Percentiles rank a stretch among this genome's conserved stretches.
phyloP scores from a whole-genome alignment of 495 filamentous ascomycete species.

The Aspergillus ellipticus region DNA sequence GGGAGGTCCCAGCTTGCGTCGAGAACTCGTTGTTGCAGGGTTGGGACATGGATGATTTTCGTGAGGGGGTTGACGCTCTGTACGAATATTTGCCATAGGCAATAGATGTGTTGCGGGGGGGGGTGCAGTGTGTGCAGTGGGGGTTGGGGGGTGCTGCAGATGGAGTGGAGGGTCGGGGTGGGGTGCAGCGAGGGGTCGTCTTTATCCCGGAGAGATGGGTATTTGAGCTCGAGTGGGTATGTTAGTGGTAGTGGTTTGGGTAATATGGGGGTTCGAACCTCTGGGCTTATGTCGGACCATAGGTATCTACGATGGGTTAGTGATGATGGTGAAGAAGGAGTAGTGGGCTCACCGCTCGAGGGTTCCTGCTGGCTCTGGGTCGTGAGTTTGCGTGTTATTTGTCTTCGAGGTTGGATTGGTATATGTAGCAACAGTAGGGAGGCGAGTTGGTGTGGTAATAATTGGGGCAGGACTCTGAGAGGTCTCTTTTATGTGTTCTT shows the following conservation, averaged over 20 bases:
- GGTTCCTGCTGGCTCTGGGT: not conserved
- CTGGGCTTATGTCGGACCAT: not conserved
- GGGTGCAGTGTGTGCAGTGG: conserved; percentile 39
- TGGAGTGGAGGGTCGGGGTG: not conserved
- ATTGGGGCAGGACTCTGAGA: conserved; percentile 8
- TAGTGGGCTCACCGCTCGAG: not conserved
- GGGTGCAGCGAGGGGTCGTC: not conserved
- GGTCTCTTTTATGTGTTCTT: not conserved
- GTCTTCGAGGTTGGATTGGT: not conserved
- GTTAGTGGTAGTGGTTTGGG: not conserved
- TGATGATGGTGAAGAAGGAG: not conserved
- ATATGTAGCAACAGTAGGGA: too few species aligned
- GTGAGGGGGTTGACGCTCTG: conserved; percentile 47
- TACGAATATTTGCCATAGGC: conserved; percentile 43
- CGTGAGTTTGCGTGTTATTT: too few species aligned
- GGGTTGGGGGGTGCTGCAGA: conserved; percentile 17
- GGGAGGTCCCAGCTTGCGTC: conserved; percentile 18
- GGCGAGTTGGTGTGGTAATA: too few species aligned
- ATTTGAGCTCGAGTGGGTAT: not conserved
- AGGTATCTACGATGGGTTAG: not conserved
- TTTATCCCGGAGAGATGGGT: not conserved
- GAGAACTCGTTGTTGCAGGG: conserved; percentile 33
- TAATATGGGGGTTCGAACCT: too few species aligned
- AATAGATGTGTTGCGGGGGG: conserved; percentile 25
- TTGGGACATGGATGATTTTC: conserved; percentile 48